Evolutionary conservation across 192 early-diverging fungal species (phyloP).

Genomic region (Podila epicladia): DNA sequence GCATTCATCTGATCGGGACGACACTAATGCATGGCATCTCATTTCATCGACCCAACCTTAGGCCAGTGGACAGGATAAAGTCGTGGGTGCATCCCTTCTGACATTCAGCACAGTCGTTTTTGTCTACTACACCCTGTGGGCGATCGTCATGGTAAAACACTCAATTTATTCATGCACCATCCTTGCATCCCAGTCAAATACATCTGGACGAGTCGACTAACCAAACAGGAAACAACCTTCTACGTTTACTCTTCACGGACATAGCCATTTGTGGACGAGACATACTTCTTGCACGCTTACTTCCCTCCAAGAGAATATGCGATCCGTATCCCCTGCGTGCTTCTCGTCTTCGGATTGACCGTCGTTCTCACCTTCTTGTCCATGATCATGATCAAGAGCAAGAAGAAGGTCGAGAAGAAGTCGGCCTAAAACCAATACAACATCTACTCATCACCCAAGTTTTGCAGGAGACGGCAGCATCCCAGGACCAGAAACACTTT

Average conservation of each 20-base stretch:
- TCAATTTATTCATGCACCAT: neutral
- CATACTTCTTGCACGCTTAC: slow-evolving; percentile 74
- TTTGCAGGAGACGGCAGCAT: neutral
- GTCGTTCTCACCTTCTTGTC: slow-evolving; percentile 82
- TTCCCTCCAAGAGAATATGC: slow-evolving; percentile 89
- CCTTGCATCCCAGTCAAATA: neutral
- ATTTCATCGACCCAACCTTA: slow-evolving; percentile 9
- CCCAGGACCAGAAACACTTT: neutral
- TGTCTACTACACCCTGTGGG: slow-evolving; percentile 92
- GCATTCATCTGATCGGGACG: too few species aligned
- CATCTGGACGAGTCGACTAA: neutral
- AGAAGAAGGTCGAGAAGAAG: slow-evolving; percentile 81
- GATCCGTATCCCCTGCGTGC: slow-evolving; percentile 85
- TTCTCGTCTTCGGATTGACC: slow-evolving; percentile 82
- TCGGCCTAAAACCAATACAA: slow-evolving; percentile 56
- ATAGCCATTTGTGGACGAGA: slow-evolving; percentile 86
- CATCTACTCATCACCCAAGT: neutral
- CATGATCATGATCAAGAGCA: slow-evolving; percentile 84
- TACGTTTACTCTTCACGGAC: neutral
- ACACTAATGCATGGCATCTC: neutral
- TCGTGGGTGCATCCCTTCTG: slow-evolving; percentile 80
- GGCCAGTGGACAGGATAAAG: slow-evolving; percentile 73
- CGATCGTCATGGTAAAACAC: slow-evolving; percentile 78
- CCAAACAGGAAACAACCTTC: neutral
- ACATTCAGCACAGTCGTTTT: slow-evolving; percentile 78